phyloP scores from a whole-genome alignment of 2,329 filamentous ascomycete genomes.

The Akanthomyces lecanii region DNA sequence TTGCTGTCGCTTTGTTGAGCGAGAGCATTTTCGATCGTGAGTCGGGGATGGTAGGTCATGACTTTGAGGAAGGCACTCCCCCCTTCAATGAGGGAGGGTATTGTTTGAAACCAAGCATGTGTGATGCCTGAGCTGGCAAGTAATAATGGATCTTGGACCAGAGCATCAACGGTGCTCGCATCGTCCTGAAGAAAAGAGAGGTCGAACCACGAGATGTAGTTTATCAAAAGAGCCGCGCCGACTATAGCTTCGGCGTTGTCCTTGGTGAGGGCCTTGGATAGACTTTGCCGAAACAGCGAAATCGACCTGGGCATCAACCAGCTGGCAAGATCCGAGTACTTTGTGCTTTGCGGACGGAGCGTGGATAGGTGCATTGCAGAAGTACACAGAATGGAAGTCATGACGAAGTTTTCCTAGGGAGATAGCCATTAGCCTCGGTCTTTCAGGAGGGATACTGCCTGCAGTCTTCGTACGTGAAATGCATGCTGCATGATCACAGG shows the following conservation, averaged over 20 bases:
- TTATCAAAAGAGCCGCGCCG: background rate
- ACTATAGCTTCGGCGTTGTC: slow-evolving; percentile 24
- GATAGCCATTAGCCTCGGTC: background rate
- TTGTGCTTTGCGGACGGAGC: slow-evolving; percentile 15
- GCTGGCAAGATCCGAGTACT: slow-evolving; percentile 23
- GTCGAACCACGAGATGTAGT: background rate
- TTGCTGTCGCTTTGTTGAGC: background rate
- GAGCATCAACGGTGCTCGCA: slow-evolving; percentile 24
- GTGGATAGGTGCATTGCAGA: slow-evolving; percentile 23
- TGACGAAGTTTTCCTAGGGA: slow-evolving; percentile 26
- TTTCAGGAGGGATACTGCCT: background rate
- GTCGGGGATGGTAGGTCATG: background rate
- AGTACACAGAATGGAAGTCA: slow-evolving; percentile 24
- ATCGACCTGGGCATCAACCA: slow-evolving; percentile 23
- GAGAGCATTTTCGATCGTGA: background rate
- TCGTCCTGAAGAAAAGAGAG: background rate
- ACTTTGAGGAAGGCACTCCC: background rate
- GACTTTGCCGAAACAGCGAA: slow-evolving; percentile 23
- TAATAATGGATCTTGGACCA: slow-evolving; percentile 27
- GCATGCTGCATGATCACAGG: slow-evolving; percentile 24
- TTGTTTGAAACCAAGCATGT: slow-evolving; percentile 25
- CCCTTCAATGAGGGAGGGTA: slow-evolving; percentile 21
- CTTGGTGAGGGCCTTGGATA: slow-evolving; percentile 23
- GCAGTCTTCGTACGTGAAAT: slow-evolving; percentile 23
- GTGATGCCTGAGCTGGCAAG: slow-evolving; percentile 27